Percentiles rank a stretch among this genome's conserved stretches.
These are phyloP conservation scores for Sphagnum magellanicum DNA, from an alignment of 228 moss, liverwort and hornwort genomes.

Conservation along the genomic window DNA sequence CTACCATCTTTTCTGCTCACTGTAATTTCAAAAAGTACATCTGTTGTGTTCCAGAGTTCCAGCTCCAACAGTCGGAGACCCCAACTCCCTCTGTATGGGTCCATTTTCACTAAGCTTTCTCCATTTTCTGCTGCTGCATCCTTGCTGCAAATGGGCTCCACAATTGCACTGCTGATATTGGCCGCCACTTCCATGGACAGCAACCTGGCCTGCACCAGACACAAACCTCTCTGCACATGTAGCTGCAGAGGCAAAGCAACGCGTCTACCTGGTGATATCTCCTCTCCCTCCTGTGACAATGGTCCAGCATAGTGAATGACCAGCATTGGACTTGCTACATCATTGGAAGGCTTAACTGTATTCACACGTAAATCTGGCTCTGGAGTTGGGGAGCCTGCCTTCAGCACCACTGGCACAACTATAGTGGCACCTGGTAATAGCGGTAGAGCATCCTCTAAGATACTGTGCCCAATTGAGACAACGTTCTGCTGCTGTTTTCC, in stretches of 20 bases:
- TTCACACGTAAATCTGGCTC: slow-evolving; percentile 53
- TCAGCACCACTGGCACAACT: slow-evolving; percentile 83
- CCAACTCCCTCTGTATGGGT: slow-evolving; percentile 98
- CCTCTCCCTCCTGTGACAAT: slow-evolving; percentile 42
- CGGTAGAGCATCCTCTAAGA: slow-evolving; percentile 75
- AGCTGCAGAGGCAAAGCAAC: slow-evolving; percentile 85
- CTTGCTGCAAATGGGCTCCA: slow-evolving; percentile 43
- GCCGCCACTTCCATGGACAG: slow-evolving; percentile 99
- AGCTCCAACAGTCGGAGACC: slow-evolving; percentile 87
- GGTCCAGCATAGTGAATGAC: slow-evolving; percentile 96
- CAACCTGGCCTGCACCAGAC: slow-evolving; percentile 83
- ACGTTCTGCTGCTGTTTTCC: slow-evolving; percentile 94
- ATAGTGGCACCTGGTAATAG: slow-evolving; percentile 83
- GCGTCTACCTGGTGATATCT: slow-evolving; percentile 78
- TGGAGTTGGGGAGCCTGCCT: slow-evolving; percentile 88
- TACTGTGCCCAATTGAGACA: slow-evolving; percentile 75
- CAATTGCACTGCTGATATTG: slow-evolving; percentile 79
- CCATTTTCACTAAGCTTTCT: slow-evolving; percentile 75
- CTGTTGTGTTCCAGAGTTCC: slow-evolving; percentile 95
- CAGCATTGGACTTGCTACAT: slow-evolving; percentile 74
- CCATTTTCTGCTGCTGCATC: slow-evolving; percentile 22
- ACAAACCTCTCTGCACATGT: slow-evolving; percentile 84
- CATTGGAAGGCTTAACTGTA: slow-evolving; percentile 38
- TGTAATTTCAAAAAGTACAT: slow-evolving; percentile 87
- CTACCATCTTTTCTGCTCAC: slow-evolving; percentile 62